Evolutionary conservation across 192 early-diverging fungal genomes (phyloP), one percentile per base, ranked within the genome.

Genomic region (Coemansia sp.): DNA sequence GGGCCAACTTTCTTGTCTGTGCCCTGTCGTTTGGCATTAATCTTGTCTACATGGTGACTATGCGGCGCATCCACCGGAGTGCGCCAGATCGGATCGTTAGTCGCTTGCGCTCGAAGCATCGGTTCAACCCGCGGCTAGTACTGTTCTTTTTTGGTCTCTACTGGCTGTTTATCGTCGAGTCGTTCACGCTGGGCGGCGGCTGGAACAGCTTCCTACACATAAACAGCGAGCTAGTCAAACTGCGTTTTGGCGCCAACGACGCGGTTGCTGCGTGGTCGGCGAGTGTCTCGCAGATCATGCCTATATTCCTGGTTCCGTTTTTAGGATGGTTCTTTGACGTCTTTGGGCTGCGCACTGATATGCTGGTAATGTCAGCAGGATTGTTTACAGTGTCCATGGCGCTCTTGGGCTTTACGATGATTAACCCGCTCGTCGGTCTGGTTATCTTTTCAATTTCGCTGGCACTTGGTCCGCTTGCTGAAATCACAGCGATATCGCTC

Each of bases 171-270:
- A 79, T 86, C 12, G 38, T 78, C 33, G 83, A 88, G 75, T 87
- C 87, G 62, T 88, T 91, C 38, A 72, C 84, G 5, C 58, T 91
- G 34, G 89, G 90, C 34, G 85, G 86, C 66, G 86, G 76, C 9
- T 91, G 90, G 89, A 88, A 83, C 55, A 87, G 85, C 76, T 91
- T 90, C 60, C 73, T 91, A 58, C 88, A 89, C 64, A 89, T 91
- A 24, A 87, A 88, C 67, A 89, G 89, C 64, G 90, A 94, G 75
- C 87, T 92, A 39, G 82, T 94, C 8, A 92, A 92, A 68, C 80
- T 90, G 62, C 88, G 90, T 10, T 94, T 90, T 66, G 85, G 79
- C 20, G 77, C 83, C 15, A 73, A 78, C n/a, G 90, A 94, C 62
- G 62, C 79, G 5, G 49, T 85, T 10, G 91, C 91, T 3, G 89